Evolutionary conservation across 2,329 filamentous ascomycete species (phyloP).

Genomic region (Fusarium illudens): DNA sequence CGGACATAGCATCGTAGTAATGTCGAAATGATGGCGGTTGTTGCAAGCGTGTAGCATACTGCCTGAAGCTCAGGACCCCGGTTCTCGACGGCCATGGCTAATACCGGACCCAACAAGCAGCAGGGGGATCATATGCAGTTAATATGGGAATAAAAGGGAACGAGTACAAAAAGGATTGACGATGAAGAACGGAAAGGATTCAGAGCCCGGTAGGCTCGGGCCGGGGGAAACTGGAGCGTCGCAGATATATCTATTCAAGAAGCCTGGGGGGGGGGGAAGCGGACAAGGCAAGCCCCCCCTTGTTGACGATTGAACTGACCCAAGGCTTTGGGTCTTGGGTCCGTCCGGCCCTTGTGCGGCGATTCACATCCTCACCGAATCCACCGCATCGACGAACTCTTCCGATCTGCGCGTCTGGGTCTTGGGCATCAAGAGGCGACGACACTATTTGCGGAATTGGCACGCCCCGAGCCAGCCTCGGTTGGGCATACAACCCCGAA

Average conservation of each 20-base stretch:
- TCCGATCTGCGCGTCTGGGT: slow-evolving; percentile 7
- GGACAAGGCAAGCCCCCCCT: not conserved
- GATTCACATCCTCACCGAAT: slow-evolving; percentile 11
- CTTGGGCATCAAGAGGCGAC: slow-evolving; percentile 19
- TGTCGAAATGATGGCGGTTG: slow-evolving; percentile 41
- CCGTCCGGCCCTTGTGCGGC: slow-evolving; percentile 14
- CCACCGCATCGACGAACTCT: slow-evolving; percentile 11
- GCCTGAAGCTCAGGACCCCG: slow-evolving; percentile 48
- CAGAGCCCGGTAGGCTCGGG: slow-evolving; percentile 25
- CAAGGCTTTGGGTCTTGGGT: slow-evolving; percentile 3
- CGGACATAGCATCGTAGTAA: slow-evolving; percentile 49
- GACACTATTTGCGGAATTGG: slow-evolving; percentile 12
- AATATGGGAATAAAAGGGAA: not conserved
- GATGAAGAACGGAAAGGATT: slow-evolving; percentile 19
- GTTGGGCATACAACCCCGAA: not conserved
- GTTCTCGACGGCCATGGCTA: slow-evolving; percentile 41
- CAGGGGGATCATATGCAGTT: not conserved
- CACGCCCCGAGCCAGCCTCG: slow-evolving; percentile 1
- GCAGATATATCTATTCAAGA: slow-evolving; percentile 25
- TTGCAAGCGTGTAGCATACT: slow-evolving; percentile 45
- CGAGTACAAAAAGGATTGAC: slow-evolving; percentile 5
- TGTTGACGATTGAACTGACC: slow-evolving; percentile 10
- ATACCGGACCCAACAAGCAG: not conserved
- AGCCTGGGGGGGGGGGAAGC: slow-evolving; percentile 8
- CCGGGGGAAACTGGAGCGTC: slow-evolving; percentile 22